Evolutionary conservation across 2,329 filamentous ascomycete species (phyloP), one percentile per base, ranked within the genome.

Genomic region (Verticillium alfalfae): DNA sequence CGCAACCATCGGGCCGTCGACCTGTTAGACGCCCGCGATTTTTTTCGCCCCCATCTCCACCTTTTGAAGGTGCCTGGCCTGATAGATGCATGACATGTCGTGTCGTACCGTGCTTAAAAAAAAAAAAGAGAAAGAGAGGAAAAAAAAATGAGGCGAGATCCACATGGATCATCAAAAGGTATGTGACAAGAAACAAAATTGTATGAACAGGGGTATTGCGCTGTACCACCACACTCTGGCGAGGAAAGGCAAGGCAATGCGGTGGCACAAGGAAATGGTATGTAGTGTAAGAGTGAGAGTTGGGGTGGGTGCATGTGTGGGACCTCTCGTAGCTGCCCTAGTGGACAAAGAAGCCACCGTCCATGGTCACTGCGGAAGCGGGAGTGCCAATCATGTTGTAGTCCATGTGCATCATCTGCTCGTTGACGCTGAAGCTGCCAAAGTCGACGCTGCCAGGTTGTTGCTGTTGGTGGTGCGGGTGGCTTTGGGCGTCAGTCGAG

Each of bases 341-440:
- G 64, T 80, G 77, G 56, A 79, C 75, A 66, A 79, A 81, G 54
- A 79, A 81, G 22, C 71, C 67, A 56, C 72, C 71, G 57, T 79
- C 78, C 67, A 81, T 75, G 60, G 70, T 70, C 34, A 69, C 67
- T 52, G 69, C 70, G 37, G 71, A 69, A 63, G 71, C 68, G 13
- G 57, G 57, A 31, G 45, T 52, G 63, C 72, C 72, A 70, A 79
- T 75, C 64, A 78, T 70, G 59, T 69, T 67, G 68, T 76, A 77
- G 62, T 76, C 73, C 66, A 76, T 70, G 62, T 68, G 67, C 65
- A 76, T 70, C 67, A 73, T 71, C 37, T 71, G 69, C 10, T 76
- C 73, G 61, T 71, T 70, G 57, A 71, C 68, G 31, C 66, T 66
- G 58, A 72, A 73, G 54, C 68, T 63, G 39, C 64, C 60, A 61